Base-by-base conservation (phyloP, 805 yeast genomes). In the Sugiyamaella floridensis region DNA sequence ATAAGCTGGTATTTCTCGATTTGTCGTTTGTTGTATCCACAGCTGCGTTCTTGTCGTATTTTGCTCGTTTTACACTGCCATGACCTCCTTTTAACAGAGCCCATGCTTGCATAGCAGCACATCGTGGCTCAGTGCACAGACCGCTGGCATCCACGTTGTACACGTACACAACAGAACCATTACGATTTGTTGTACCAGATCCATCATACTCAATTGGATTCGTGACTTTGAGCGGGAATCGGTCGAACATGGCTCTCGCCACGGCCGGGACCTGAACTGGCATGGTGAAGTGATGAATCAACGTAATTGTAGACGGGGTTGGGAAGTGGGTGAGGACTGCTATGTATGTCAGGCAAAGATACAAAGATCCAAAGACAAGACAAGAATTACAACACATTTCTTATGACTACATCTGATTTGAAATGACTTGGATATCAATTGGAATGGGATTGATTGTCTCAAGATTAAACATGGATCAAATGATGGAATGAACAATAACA, bases 111-210 rank as follows among this genome's bases (percentile, higher is more conserved):
- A 58, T 55, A 15, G 49, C 57, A 18, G 67, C 51, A 43, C 69
- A 57, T n/a, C 48, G 49, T 5, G 72, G 72, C 26, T 68, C 72
- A 2, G 57, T 53, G 42, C 68, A 58, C 11, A 61, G 40, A 4
- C 47, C 49, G 10, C 50, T 52, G 0, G 19, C 44, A 34, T 55
- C 64, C 4, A 56, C 16, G 40, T 56, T 55, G 55, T 63, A 62
- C 4, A 65, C 67, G 43, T 53, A 60, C 7, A 59, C 56, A 40
- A 19, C 43, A 4, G 42, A 37, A 2, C 12, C 50, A 9, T 6
- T 28, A 14, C 8, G 47, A 16, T 15, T 8, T 7, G 45, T 8
- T 7, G 45, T 53, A 5, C 9, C 42, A 22, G 9, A 47, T 37
- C 41, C 47, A 14, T 57, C 46, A 12, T 48, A 51, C 14, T 22